These are phyloP conservation scores for Endocalyx cinctus DNA, from an alignment of 2,329 filamentous ascomycete species.

Conservation along the genomic window DNA sequence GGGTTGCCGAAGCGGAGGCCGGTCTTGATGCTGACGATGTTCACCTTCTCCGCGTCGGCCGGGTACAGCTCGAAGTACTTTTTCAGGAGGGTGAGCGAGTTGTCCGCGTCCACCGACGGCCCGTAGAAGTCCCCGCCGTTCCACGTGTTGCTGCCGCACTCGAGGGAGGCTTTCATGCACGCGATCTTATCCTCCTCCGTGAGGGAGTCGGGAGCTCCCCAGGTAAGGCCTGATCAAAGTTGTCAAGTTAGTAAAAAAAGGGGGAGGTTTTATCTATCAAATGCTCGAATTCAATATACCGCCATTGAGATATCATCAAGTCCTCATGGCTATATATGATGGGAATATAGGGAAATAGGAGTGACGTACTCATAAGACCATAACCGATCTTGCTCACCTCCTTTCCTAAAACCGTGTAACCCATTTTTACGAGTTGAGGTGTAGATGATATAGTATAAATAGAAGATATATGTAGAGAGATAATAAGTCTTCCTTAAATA, in stretches of 20 bases:
- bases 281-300: too few species aligned
- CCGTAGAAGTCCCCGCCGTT: constrained; percentile 52
- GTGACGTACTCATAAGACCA: constrained; percentile 27
- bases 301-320: too few species aligned
- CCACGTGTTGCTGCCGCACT: constrained; percentile 32
- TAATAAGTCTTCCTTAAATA: too few species aligned
- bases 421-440: constrained; percentile 7
- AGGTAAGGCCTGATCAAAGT: constrained; percentile 33
- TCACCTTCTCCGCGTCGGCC: constrained; percentile 46
- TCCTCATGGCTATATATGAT: too few species aligned
- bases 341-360: too few species aligned
- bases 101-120: constrained; percentile 32
- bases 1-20: constrained; percentile 26
- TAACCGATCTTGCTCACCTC: constrained; percentile 15
- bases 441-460: not conserved
- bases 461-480: not conserved
- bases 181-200: constrained; percentile 33
- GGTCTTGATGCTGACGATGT: constrained; percentile 51
- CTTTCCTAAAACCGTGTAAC: constrained; percentile 12
- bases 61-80: constrained; percentile 50
- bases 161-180: constrained; percentile 40
- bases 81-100: constrained; percentile 45
- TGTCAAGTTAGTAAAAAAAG: too few species aligned
- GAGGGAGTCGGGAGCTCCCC: constrained; percentile 35
- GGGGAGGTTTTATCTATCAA: too few species aligned